Conservation (phyloP, 2,329 filamentous ascomycete genomes). For the Zymoseptoria tritici region DNA sequence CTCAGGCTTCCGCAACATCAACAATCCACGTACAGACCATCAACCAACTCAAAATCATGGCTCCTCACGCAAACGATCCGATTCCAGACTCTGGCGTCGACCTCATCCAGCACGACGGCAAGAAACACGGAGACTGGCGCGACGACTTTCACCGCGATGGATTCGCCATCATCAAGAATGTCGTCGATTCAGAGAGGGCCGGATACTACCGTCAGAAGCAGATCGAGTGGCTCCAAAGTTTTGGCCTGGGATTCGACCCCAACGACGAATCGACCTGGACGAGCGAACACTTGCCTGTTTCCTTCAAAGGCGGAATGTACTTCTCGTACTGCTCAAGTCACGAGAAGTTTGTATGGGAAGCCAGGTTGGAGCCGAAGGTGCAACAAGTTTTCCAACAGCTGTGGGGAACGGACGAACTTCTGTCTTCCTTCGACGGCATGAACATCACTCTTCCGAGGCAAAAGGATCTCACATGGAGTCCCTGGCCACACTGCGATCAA, state of each 20-base stretch:
- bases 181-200: conserved; percentile 21
- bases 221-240: conserved; percentile 28
- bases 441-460: conserved; percentile 39
- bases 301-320: conserved; percentile 42
- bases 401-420: conserved; percentile 31
- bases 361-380: conserved; percentile 34
- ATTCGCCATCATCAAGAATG: conserved; percentile 25
- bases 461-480: conserved; percentile 33
- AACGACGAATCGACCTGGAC: conserved; percentile 36
- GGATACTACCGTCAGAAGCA: conserved; percentile 26
- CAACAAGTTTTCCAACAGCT: conserved; percentile 37
- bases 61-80: conserved; percentile 12
- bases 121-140: conserved; percentile 24
- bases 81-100: conserved; percentile 15
- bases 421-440: conserved; percentile 31
- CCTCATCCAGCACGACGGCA: conserved; percentile 15
- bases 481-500: conserved; percentile 43
- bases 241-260: conserved; percentile 25
- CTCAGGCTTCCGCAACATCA: too few relatives aligned
- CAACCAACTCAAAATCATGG: conserved; percentile 3
- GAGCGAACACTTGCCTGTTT: conserved; percentile 37
- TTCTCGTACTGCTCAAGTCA: conserved; percentile 34
- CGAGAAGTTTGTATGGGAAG: conserved; percentile 41
- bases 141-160: conserved; percentile 27
- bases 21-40: too few relatives aligned